Evolutionary conservation across 345 rosid species (phyloP).

Genomic region (Linum tenue): DNA sequence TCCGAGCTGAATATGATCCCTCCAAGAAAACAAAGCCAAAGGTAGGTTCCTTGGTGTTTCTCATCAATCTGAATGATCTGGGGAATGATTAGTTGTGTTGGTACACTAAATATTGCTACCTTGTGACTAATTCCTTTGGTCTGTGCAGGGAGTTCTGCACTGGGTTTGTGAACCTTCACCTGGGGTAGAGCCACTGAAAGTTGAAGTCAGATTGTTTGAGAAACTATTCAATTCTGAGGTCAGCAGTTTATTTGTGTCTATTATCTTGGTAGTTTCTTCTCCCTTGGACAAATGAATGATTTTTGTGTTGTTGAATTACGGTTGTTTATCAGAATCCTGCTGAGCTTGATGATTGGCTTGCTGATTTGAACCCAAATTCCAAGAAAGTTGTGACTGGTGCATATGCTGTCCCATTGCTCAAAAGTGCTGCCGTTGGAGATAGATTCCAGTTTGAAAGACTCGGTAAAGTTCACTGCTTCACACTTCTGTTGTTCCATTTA

Average conservation of each 20-base stretch:
- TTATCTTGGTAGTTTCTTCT: background rate
- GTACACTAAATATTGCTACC: background rate
- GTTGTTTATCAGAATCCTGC: conserved; percentile 60
- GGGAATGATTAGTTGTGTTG: background rate
- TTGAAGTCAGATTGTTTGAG: conserved; percentile 92
- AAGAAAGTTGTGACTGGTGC: conserved; percentile 53
- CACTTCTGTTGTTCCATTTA: conserved; percentile 3
- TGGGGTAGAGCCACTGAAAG: conserved; percentile 53
- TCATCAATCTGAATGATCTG: background rate
- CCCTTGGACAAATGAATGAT: conserved; percentile 3
- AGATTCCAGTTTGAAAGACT: conserved; percentile 88
- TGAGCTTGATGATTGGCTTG: conserved; percentile 75
- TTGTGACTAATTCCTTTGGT: background rate
- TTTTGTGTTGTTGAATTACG: background rate
- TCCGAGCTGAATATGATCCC: conserved; percentile 79
- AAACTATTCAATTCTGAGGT: conserved; percentile 86
- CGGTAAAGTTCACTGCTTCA: conserved; percentile 33
- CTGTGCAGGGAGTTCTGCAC: conserved; percentile 77
- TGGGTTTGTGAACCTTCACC: conserved; percentile 79
- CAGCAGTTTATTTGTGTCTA: conserved; percentile 6
- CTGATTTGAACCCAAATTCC: conserved; percentile 64
- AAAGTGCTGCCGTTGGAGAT: conserved; percentile 52
- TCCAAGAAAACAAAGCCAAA: conserved; percentile 80
- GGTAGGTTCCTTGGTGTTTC: conserved; percentile 27
- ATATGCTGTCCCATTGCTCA: conserved; percentile 51